phyloP scores from a whole-genome alignment of 257 asterid genomes.

The Solanum virginianum region DNA sequence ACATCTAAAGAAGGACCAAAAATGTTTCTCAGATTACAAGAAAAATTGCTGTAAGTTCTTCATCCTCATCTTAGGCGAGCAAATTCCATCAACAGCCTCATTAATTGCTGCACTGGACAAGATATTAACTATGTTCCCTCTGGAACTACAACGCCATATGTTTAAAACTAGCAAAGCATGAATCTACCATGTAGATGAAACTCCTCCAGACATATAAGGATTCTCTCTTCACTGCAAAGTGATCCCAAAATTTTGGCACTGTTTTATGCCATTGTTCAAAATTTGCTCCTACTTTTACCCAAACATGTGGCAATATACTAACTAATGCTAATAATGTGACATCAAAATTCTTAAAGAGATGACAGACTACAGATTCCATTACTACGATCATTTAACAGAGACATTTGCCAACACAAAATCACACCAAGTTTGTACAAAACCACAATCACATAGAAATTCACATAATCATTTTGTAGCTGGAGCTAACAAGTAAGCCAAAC shows the following conservation, averaged over 20 bases:
- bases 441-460: not conserved
- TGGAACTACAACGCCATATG: not conserved
- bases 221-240: not conserved
- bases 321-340: not conserved
- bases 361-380: not conserved
- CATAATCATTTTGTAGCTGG: not conserved
- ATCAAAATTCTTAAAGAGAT: not conserved
- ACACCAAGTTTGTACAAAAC: not conserved
- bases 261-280: not conserved
- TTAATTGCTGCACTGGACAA: not conserved
- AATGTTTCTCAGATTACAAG: not conserved
- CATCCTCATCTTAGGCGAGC: not conserved
- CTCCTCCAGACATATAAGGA: not conserved
- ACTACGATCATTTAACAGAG: not conserved
- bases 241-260: not conserved
- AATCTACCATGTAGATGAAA: not conserved
- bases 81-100: not conserved
- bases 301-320: not conserved
- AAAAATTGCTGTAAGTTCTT: not conserved
- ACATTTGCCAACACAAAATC: not conserved
- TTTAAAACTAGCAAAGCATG: not conserved
- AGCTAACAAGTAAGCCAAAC: not conserved
- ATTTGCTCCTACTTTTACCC: not conserved
- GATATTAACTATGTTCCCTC: not conserved
- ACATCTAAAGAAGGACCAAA: not conserved